Evolutionary conservation across 441 rosid species (phyloP).

Genomic region (Hura crepitans): DNA sequence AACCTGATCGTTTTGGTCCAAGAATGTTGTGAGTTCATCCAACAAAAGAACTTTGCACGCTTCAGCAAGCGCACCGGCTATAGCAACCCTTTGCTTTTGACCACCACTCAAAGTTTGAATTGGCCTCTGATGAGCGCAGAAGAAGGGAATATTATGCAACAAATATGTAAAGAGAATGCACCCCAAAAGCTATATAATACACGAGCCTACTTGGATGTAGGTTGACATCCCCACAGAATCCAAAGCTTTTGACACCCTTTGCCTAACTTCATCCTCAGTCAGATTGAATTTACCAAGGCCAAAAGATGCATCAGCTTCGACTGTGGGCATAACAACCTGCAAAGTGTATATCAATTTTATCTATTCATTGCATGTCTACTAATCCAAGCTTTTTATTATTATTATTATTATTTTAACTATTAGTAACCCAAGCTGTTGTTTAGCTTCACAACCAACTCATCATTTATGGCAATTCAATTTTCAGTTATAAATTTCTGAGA

Average conservation of each 20-base stretch:
- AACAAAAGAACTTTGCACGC: constrained; percentile 75
- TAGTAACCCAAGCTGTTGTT: constrained; percentile 6
- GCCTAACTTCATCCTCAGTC: constrained; percentile 52
- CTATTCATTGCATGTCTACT: neutral
- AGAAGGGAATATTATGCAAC: constrained; percentile 5
- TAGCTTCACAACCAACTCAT: neutral
- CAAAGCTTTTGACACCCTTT: constrained; percentile 61
- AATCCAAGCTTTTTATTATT: too few species aligned
- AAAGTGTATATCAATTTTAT: constrained; percentile 8
- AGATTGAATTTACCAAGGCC: constrained; percentile 80
- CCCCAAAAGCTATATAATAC: neutral
- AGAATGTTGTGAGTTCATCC: constrained; percentile 92
- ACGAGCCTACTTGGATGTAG: constrained; percentile 52
- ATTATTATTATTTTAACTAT: too few species aligned
- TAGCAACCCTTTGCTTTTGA: constrained; percentile 93
- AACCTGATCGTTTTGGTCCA: constrained; percentile 88
- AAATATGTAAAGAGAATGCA: neutral
- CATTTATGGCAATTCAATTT: neutral
- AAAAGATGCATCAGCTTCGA: constrained; percentile 93
- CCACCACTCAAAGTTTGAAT: constrained; percentile 98
- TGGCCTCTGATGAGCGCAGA: constrained; percentile 53
- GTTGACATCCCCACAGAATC: constrained; percentile 77
- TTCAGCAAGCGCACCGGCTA: constrained; percentile 97
- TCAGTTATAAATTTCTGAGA: neutral
- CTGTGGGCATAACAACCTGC: constrained; percentile 97